Evolutionary conservation across 768 basidiomycete genomes (phyloP).

Genomic region (Leccinum obscurum): DNA sequence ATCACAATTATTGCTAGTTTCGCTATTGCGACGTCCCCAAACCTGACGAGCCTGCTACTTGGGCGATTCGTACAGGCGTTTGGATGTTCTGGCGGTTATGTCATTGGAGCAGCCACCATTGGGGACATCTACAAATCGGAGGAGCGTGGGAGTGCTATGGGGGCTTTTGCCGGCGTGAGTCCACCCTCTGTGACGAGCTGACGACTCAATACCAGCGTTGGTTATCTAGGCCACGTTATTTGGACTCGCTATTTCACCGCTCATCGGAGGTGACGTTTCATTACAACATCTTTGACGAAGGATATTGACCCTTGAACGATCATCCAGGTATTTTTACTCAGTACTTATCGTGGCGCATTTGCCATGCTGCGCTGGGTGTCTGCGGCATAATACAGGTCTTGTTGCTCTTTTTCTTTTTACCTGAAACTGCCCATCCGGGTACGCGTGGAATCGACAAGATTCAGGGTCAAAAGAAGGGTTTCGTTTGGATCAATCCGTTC

Average conservation of each 20-base stretch:
- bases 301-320: background rate
- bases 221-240: constrained; percentile 44
- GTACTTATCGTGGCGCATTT: constrained; percentile 65
- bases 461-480: constrained; percentile 19
- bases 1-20: constrained; percentile 58
- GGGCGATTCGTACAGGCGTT: constrained; percentile 68
- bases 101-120: constrained; percentile 60
- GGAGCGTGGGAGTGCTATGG: constrained; percentile 60
- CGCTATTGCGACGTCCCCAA: constrained; percentile 54
- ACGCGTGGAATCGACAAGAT: constrained; percentile 53
- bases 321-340: constrained; percentile 47
- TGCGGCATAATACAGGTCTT: constrained; percentile 41
- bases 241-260: constrained; percentile 62
- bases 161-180: constrained; percentile 53
- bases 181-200: background rate
- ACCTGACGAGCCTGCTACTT: constrained; percentile 45
- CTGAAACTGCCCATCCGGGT: constrained; percentile 68
- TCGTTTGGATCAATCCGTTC: constrained; percentile 64
- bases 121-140: constrained; percentile 68
- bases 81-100: constrained; percentile 56
- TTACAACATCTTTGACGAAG: background rate
- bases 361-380: constrained; percentile 49
- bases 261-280: constrained; percentile 46
- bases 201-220: background rate
- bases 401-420: constrained; percentile 46